Evolutionary conservation across 768 basidiomycete genomes (phyloP), one percentile per base, ranked within the genome.

Genomic region (Suillus fuscotomentosus): DNA sequence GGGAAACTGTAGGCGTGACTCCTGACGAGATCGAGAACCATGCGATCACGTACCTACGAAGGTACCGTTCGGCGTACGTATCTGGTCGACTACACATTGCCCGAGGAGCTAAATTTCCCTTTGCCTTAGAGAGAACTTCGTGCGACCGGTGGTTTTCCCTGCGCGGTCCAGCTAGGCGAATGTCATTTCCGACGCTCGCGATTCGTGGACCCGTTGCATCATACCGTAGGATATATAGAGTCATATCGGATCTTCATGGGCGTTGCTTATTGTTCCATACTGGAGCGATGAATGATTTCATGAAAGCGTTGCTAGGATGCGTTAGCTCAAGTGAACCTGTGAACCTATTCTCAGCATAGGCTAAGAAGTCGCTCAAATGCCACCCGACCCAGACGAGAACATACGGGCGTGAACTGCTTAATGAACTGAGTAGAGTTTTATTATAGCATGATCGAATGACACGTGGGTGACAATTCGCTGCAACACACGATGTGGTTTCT

Each of bases 31-130:
- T 99, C 66, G 96, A 99, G 80, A 82, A 86, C 61, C 87, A 92
- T 66, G 97, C 96, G 24, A 91, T 98, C 78, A 87, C 88, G 66
- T 95, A 94, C 77, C 82, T 99, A 69, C 84, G 97, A 77, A 84
- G 92, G 72, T 97, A 92, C 80, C 87, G 97, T 71, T 86, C 89
- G 70, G 87, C 91, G 92, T 96, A 81, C 76, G 93, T 91, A 61
- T 71, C 64, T 55, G 38, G 36, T 48, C 65, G 47, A n/a, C 63
- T 55, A 24, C 36, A 14, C 50, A 45, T 45, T 42, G n/a, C 17
- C 47, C 57, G 55, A 63, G 60, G 45, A 31, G 27, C 51, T 62
- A 45, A 59, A 64, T 6, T 65, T 64, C 34, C 54, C 48, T 66
- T 68, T 68, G 54, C 48, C 57, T n/a, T 60, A 83, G 89, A 63